Conservation (phyloP, 441 rosid species). For the Caryocar brasiliense region DNA sequence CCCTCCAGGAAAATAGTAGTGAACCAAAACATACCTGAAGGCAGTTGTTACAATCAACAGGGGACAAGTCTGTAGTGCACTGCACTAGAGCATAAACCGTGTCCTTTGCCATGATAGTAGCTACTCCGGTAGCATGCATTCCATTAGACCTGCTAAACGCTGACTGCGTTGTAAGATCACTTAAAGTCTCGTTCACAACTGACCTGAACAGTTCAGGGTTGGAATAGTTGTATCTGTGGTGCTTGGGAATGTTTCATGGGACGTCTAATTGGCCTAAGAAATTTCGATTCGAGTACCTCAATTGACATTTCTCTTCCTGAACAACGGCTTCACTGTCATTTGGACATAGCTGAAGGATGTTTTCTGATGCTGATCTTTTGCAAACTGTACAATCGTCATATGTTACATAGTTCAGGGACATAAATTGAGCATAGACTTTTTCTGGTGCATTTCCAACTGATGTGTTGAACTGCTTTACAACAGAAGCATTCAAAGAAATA, state of each 20-base stretch:
- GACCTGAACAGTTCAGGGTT: slow-evolving; percentile 11
- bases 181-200: slow-evolving; percentile 2
- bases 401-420: slow-evolving; percentile 25
- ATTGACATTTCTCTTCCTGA: slow-evolving; percentile 24
- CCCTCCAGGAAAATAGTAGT: slow-evolving; percentile 21
- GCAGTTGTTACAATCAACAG: slow-evolving; percentile 15
- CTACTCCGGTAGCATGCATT: slow-evolving; percentile 4
- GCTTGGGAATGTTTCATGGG: slow-evolving; percentile 8
- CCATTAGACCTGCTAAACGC: neutral
- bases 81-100: slow-evolving; percentile 19
- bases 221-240: slow-evolving; percentile 11
- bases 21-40: slow-evolving; percentile 13
- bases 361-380: neutral
- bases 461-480: slow-evolving; percentile 4
- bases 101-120: neutral
- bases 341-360: slow-evolving; percentile 11
- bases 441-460: slow-evolving; percentile 17
- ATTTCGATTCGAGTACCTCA: slow-evolving; percentile 12
- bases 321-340: slow-evolving; percentile 14
- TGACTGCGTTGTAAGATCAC: slow-evolving; percentile 2
- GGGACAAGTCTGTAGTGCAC: slow-evolving; percentile 21
- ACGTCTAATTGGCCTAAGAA: slow-evolving; percentile 21
- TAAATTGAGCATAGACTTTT: slow-evolving; percentile 20
- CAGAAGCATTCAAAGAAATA: slow-evolving; percentile 19
- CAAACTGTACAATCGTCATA: slow-evolving; percentile 9